Conservation (phyloP, 148 eudicot genomes). For the Heliamphora exappendiculata region DNA sequence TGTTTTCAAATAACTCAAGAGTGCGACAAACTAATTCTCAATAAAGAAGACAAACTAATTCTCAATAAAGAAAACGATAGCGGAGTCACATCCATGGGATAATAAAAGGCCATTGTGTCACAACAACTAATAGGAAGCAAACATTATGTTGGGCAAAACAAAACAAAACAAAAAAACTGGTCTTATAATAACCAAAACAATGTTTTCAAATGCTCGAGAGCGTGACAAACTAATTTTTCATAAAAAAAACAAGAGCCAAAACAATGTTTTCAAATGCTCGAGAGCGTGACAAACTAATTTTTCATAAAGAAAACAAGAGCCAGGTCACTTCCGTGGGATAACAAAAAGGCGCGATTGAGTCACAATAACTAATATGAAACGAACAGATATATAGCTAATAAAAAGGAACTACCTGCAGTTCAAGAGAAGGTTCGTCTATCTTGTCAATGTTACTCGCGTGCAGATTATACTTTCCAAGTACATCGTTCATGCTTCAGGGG, state of each 20-base stretch:
- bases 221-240: not conserved
- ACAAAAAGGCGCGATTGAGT: not conserved
- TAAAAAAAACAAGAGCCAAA: no score
- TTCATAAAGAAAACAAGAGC: not conserved
- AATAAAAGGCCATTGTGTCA: no score
- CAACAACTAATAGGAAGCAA: no score
- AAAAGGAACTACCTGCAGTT: slow-evolving; percentile 32
- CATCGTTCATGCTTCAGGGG: slow-evolving; percentile 47
- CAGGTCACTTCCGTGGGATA: not conserved
- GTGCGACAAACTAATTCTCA: not conserved
- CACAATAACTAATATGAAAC: not conserved
- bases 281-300: not conserved
- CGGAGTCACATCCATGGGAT: no score
- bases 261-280: not conserved
- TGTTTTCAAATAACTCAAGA: no score
- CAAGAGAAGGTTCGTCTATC: slow-evolving; percentile 28
- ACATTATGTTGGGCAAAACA: no score
- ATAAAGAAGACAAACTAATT: no score
- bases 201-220: not conserved
- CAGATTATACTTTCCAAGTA: slow-evolving; percentile 34
- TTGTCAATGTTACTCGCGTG: slow-evolving; percentile 29
- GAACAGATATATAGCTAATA: not conserved
- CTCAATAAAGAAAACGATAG: no score
- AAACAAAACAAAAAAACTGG: no score
- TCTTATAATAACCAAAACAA: no score